A percentile compares a stretch with the other conserved stretches of the same genome.
Conservation (phyloP, 257 asterid genomes). For the Solanum commersonii region DNA sequence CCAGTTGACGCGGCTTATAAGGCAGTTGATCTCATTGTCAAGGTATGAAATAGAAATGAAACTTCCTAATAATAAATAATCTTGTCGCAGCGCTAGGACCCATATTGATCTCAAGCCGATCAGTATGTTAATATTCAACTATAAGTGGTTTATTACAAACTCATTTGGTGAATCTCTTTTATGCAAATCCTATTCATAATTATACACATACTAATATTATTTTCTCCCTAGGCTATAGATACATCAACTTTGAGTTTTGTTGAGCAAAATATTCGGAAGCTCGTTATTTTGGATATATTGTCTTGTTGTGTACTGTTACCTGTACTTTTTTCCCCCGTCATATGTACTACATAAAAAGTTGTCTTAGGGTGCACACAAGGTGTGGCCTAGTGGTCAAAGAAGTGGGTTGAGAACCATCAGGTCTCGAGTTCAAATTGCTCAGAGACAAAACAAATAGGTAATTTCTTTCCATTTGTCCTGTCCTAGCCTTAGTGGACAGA, state of each 20-base stretch:
- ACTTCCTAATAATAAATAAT: neutral
- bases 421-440: neutral
- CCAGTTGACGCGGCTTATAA: conserved; percentile 96
- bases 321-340: neutral
- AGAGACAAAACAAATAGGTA: neutral
- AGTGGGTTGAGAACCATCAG: neutral
- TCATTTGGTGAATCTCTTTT: neutral
- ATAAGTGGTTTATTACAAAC: neutral
- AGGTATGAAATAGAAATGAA: conserved; percentile 36
- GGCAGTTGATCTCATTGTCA: conserved; percentile 76
- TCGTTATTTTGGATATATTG: neutral
- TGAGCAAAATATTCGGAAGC: neutral
- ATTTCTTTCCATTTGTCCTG: neutral
- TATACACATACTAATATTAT: neutral
- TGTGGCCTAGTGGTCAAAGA: neutral
- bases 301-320: neutral
- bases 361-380: neutral
- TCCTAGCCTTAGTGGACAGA: neutral
- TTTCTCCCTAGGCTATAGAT: neutral
- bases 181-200: neutral
- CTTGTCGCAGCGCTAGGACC: neutral
- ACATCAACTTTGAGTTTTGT: neutral
- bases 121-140: neutral
- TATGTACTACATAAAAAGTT: neutral
- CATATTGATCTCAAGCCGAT: neutral